phyloP scores from a whole-genome alignment of 1,284 basidiomycete genomes.

The Kalmanozyma brasiliensis region DNA sequence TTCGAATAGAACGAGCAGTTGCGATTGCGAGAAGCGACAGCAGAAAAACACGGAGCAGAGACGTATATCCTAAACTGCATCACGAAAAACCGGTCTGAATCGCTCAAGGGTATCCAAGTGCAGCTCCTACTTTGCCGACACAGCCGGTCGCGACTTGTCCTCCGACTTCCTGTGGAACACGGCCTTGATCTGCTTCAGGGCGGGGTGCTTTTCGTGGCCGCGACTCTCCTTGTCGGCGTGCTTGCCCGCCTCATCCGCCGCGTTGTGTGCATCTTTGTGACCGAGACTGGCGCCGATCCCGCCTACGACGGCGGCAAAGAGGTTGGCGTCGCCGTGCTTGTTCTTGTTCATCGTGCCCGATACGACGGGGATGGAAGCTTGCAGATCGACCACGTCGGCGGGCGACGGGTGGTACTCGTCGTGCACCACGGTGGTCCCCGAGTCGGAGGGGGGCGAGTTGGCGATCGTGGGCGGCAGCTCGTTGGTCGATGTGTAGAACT shows the following conservation, averaged over 20 bases:
- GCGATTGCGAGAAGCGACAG: too few relatives aligned
- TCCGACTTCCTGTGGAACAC: constrained; percentile 8
- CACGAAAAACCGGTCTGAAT: too few relatives aligned
- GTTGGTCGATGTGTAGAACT: constrained; percentile 41
- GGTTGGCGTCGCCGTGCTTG: constrained; percentile 29
- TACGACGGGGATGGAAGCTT: background rate
- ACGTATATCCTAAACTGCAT: too few relatives aligned
- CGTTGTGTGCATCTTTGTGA: constrained; percentile 22
- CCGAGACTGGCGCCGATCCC: constrained; percentile 27
- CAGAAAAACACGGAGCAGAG: too few relatives aligned
- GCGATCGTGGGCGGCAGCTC: constrained; percentile 33
- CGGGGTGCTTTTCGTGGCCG: constrained; percentile 30
- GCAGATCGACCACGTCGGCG: background rate
- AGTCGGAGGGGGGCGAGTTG: constrained; percentile 9
- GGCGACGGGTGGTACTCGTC: constrained; percentile 5
- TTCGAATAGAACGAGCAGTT: too few relatives aligned
- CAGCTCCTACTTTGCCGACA: constrained; percentile 3
- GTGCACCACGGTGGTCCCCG: constrained; percentile 27
- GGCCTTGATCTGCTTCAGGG: constrained; percentile 21
- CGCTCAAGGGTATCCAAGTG: background rate
- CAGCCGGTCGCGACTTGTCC: background rate
- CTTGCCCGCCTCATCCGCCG: constrained; percentile 10
- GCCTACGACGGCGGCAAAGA: constrained; percentile 37
- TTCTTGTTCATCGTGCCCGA: constrained; percentile 10
- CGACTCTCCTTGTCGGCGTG: constrained; percentile 14